Evolutionary conservation across 1,284 basidiomycete genomes (phyloP), one percentile per base, ranked within the genome.

Genomic region (Trametes sp.): DNA sequence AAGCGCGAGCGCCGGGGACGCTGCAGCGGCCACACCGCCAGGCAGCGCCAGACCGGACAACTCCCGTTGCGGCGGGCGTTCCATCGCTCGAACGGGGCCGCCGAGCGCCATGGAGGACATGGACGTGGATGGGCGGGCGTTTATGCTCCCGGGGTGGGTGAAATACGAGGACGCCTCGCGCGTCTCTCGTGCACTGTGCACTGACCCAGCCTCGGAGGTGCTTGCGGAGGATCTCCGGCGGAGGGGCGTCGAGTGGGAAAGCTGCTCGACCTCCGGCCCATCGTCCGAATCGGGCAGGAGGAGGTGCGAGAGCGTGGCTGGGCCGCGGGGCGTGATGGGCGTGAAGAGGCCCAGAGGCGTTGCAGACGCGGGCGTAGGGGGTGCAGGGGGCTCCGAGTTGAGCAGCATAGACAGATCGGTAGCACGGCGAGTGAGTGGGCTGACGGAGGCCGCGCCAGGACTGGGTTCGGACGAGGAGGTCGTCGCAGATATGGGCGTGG

Each of bases 321-420:
- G 66, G 26, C 62, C 69, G 46, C 74, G 71, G 31, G 74, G 73
- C 11, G 74, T 74, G 74, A 78, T 70, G 68, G 74, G 64, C 74
- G 81, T 63, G 78, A 76, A 75, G 71, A 62, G 79, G 76, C 31
- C 48, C 4, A 33, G 21, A 23, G 42, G 42, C 33, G 50, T 52
- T 11, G 78, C 69, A 69, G 74, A 63, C 74, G 80, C 62, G 78
- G 76, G 75, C 13, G 45, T 46, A 8, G 45, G 72, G 61, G 80
- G 77, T 49, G 72, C 66, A 26, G 64, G 70, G 46, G 81, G 76
- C 67, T 85, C 82, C 62, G 83, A 81, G 77, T 91, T 91, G 74
- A 91, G 84, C 36, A 92, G 80, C 56, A 88, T 84, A 42, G 88
- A 83, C 16, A 92, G 81, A 77, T 89, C 86, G 44, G 89, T 92